These are phyloP conservation scores for Talaromyces nanjingensis DNA, from an alignment of 495 filamentous ascomycete species.

Conservation along the genomic window DNA sequence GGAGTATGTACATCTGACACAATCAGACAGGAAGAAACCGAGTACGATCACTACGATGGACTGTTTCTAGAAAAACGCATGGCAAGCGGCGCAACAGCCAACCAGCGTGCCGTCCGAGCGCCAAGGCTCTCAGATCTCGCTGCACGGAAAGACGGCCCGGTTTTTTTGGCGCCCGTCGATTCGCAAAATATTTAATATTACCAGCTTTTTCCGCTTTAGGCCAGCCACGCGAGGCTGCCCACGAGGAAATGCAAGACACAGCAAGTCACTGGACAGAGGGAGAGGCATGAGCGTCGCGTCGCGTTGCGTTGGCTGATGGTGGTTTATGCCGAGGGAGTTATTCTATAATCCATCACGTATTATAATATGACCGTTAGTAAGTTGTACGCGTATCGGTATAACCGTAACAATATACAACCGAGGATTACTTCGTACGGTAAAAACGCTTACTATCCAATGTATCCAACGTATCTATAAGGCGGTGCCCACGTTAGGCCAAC, in stretches of 20 bases:
- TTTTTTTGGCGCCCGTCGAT: slow-evolving; percentile 1
- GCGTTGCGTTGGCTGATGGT: neutral
- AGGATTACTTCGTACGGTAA: neutral
- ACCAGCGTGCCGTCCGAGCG: neutral
- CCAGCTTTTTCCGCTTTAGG: neutral
- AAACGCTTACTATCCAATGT: neutral
- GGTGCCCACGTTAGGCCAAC: neutral
- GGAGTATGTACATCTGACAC: neutral
- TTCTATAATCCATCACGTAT: neutral
- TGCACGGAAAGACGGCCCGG: slow-evolving; percentile 3
- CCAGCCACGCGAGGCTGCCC: neutral
- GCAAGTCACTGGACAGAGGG: neutral
- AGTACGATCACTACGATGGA: no score
- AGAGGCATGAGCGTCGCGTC: neutral
- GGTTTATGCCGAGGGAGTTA: neutral
- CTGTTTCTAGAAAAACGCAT: neutral
- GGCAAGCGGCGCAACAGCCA: neutral
- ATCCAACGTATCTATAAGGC: neutral
- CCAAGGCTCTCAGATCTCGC: neutral
- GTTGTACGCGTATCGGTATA: neutral
- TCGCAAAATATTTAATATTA: neutral
- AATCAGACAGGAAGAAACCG: neutral
- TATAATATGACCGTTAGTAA: neutral
- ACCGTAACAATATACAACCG: neutral
- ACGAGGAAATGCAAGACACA: neutral